Evolutionary conservation across 352 stramenopile genomes (phyloP).

Genomic region (Phytophthora citrophthora): DNA sequence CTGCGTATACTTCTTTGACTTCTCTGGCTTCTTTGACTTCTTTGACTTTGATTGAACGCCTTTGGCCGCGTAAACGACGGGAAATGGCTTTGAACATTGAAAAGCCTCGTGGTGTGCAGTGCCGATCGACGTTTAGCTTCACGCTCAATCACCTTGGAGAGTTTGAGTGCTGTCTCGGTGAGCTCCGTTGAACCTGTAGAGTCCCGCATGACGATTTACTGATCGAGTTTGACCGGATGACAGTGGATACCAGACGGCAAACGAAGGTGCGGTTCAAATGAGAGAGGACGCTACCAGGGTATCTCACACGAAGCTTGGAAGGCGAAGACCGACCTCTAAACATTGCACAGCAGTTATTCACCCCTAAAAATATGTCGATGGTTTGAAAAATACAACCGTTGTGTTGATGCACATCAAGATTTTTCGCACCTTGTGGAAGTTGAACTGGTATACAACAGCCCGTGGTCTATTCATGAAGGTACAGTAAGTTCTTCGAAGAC

Average conservation of each 20-base stretch:
- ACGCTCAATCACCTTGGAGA: slow-evolving; percentile 73
- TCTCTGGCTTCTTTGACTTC: too few species aligned
- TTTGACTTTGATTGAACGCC: background rate
- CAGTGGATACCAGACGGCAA: background rate
- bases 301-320: background rate
- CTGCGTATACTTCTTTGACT: slow-evolving; percentile 13
- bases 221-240: background rate
- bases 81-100: slow-evolving; percentile 42
- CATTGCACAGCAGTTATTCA: slow-evolving; percentile 23
- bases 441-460: background rate
- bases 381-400: slow-evolving; percentile 14
- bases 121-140: slow-evolving; percentile 56
- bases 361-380: slow-evolving; percentile 36
- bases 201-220: slow-evolving; percentile 11
- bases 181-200: slow-evolving; percentile 35
- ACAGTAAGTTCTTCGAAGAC: background rate
- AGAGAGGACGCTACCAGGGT: background rate
- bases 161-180: slow-evolving; percentile 62
- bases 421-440: background rate
- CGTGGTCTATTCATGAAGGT: slow-evolving; percentile 10
- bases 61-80: slow-evolving; percentile 40
- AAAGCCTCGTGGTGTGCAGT: slow-evolving; percentile 33
- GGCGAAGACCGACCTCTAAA: background rate
- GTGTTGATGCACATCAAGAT: background rate
- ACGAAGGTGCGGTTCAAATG: background rate